Base-by-base conservation (phyloP, 176 grass and related monocot species). In the Secale cereale region DNA sequence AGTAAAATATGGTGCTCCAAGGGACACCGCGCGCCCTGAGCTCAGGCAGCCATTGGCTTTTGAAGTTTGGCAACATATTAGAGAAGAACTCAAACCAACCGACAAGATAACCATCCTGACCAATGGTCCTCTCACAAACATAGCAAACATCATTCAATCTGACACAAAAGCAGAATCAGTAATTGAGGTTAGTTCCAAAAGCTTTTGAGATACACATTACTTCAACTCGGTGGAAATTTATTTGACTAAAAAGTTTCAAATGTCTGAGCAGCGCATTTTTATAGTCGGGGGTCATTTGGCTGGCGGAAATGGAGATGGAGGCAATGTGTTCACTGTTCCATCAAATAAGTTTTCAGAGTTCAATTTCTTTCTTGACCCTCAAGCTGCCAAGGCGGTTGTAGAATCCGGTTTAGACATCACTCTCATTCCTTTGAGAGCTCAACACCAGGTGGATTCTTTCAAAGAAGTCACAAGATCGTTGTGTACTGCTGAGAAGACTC, bases 341-440 rank as follows among this genome's bases (percentile, higher is more conserved):
- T 65, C 84, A 69, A 96, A 96, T 59, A 89, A 89, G 17, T 91
- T 83, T 32, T 72, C 94, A 10, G 94, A 96, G 60, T 93, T 93
- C 57, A 96, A 96, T 77, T 83, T 93, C 86, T 96, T 88, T 85
- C 94, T 96, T 29, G 94, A 96, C 79, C 94, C 94, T 71, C 63
- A 52, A 85, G 84, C 94, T 68, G 83, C 89, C 12, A 96, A 91
- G 82, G 66, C 41, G 26, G 84, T 96, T 31, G 30, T 93, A 36
- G 81, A 89, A 79, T 96, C 94, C 7, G 32, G 45, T 61, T 35
- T 93, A 48, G 61, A 77, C 22, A 88, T 85, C 39, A 96, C 88
- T 4, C 40, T 96, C 2, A 67, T 96, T 83, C 91, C 94, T 40
- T 87, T 96, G 40, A 85, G 76, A 25, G 63, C 89, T 22, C 94